A percentile compares a stretch with the other conserved stretches of the same genome.
Conservation (phyloP, 768 basidiomycete species). For the Boletus rex-veris region DNA sequence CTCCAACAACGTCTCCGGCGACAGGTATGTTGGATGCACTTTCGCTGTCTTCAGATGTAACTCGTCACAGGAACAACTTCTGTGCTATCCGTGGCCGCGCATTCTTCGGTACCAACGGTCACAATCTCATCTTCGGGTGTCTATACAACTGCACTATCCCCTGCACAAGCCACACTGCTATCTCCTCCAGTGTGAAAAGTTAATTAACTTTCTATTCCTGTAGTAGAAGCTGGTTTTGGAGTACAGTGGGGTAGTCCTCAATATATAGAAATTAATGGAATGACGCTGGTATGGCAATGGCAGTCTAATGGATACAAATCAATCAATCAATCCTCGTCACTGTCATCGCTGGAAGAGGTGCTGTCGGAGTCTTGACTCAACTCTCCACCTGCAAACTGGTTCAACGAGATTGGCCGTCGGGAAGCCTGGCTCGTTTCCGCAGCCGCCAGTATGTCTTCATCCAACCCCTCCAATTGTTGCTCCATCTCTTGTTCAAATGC, state of each 20-base stretch:
- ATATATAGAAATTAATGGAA: conserved; percentile 6
- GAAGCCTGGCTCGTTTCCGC: conserved; percentile 37
- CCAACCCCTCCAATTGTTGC: conserved; percentile 36
- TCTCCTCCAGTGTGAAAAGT: conserved; percentile 34
- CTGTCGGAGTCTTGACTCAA: conserved; percentile 45
- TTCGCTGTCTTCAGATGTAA: conserved; percentile 2
- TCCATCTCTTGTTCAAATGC: conserved; percentile 37
- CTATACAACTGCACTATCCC: conserved; percentile 22
- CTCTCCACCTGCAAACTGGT: conserved; percentile 44
- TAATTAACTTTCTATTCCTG: conserved; percentile 1
- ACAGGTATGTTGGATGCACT: background rate
- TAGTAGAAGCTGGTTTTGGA: background rate
- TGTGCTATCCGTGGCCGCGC: conserved; percentile 22
- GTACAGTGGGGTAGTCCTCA: conserved; percentile 2
- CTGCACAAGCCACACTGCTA: conserved; percentile 22
- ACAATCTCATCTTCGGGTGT: background rate
- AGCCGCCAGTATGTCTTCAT: conserved; percentile 51
- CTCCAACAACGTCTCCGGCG: background rate
- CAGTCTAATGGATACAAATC: conserved; percentile 5
- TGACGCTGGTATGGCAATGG: conserved; percentile 1
- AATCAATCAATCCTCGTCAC: conserved; percentile 49
- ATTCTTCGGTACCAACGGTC: conserved; percentile 19
- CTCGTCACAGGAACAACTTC: conserved; percentile 11
- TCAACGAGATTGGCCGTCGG: conserved; percentile 47
- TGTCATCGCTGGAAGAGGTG: conserved; percentile 52